Percentiles rank a stretch among this genome's conserved stretches.
phyloP scores from a whole-genome alignment of 495 filamentous ascomycete species.

The Mytilinidion resinicola region DNA sequence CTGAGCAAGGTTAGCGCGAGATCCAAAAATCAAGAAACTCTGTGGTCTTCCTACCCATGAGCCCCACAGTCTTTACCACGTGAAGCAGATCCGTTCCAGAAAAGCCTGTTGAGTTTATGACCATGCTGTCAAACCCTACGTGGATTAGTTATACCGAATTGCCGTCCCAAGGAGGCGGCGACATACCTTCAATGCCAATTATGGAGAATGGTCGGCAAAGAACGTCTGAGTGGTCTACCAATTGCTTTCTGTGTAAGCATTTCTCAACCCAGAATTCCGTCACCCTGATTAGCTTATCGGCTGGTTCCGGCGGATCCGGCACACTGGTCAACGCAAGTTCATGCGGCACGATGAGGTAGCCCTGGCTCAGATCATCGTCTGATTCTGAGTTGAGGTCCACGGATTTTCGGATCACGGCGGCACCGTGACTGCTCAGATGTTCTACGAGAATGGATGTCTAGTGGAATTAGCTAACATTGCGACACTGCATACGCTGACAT shows the following conservation, averaged over 20 bases:
- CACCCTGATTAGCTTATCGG: slow-evolving; percentile 46
- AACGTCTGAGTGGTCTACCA: slow-evolving; percentile 67
- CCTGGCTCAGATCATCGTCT: slow-evolving; percentile 18
- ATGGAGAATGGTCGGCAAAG: slow-evolving; percentile 66
- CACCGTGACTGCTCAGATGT: slow-evolving; percentile 51
- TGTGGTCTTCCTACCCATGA: slow-evolving; percentile 53
- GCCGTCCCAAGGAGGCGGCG: background rate
- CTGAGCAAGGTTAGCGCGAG: slow-evolving; percentile 29
- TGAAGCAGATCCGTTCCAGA: slow-evolving; percentile 79
- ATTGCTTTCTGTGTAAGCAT: slow-evolving; percentile 66
- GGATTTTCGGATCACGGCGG: slow-evolving; percentile 28
- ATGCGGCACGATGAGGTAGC: slow-evolving; percentile 26
- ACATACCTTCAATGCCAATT: slow-evolving; percentile 58
- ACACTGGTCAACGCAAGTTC: slow-evolving; percentile 10
- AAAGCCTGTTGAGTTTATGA: slow-evolving; percentile 76
- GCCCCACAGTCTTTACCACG: slow-evolving; percentile 61
- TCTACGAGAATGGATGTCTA: slow-evolving; percentile 38
- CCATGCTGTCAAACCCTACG: slow-evolving; percentile 56
- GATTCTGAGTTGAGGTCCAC: slow-evolving; percentile 13
- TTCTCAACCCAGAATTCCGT: slow-evolving; percentile 92
- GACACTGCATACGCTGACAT: background rate
- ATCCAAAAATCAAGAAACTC: background rate
- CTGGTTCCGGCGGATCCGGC: slow-evolving; percentile 21
- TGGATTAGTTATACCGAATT: background rate
- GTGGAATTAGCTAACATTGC: slow-evolving; percentile 5